Evolutionary conservation across 768 basidiomycete species (phyloP).

Genomic region (Amanita subjunquillea): DNA sequence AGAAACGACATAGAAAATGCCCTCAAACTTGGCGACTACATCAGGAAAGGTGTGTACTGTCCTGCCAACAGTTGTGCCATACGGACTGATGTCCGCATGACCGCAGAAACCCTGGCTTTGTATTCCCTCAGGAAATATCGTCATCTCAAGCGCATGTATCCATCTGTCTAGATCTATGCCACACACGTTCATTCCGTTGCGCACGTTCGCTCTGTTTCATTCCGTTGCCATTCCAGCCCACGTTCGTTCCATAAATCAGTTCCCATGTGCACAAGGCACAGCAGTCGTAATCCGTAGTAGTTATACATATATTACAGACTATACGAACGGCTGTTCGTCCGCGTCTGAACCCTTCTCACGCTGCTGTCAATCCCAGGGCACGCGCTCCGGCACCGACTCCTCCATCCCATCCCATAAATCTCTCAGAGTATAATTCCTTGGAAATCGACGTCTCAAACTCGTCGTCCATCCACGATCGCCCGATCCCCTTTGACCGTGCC

Average conservation of each 20-base stretch:
- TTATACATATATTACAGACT: neutral
- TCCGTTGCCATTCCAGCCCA: neutral
- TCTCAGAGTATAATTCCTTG: slow-evolving; percentile 35
- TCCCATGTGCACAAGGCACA: too few species aligned
- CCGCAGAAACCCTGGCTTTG: slow-evolving; percentile 69
- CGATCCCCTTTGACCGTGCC: slow-evolving; percentile 64
- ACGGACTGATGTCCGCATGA: neutral
- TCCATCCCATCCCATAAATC: slow-evolving; percentile 78
- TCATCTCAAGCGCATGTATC: slow-evolving; percentile 65
- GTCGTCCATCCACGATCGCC: slow-evolving; percentile 36
- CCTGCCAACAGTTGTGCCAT: neutral
- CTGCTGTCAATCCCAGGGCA: slow-evolving; percentile 50
- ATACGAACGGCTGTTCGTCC: too few species aligned
- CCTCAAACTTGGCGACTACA: slow-evolving; percentile 68
- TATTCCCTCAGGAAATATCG: slow-evolving; percentile 81
- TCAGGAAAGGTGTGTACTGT: slow-evolving; percentile 58
- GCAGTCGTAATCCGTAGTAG: too few species aligned
- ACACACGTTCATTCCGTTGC: slow-evolving; percentile 4
- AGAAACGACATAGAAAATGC: slow-evolving; percentile 69
- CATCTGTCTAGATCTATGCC: neutral
- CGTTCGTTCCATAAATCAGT: too few species aligned
- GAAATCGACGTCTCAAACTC: slow-evolving; percentile 14
- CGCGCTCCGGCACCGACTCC: slow-evolving; percentile 72
- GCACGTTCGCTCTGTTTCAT: neutral
- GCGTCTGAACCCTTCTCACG: neutral